Evolutionary conservation across 1,139 yeast genomes (phyloP).

Genomic region (Magnusiomyces paraingens): DNA sequence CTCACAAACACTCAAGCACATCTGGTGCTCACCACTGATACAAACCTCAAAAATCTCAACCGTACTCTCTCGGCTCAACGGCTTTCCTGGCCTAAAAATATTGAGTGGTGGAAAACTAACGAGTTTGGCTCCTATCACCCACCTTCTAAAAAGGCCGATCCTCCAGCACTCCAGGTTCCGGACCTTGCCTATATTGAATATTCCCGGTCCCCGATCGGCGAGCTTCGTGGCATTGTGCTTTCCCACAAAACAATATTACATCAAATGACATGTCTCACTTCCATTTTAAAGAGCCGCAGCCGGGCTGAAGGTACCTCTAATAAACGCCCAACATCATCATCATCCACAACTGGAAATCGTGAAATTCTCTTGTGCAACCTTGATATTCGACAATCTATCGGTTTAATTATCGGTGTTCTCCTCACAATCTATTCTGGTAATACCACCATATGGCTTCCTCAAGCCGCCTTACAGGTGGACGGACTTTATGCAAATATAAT

Average conservation of each 20-base stretch:
- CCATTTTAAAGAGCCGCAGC: constrained; percentile 42
- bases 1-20: constrained; percentile 71
- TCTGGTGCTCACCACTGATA: constrained; percentile 73
- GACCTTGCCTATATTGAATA: constrained; percentile 93
- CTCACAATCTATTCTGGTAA: constrained; percentile 85
- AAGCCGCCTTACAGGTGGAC: constrained; percentile 64
- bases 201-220: constrained; percentile 85
- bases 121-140: constrained; percentile 72
- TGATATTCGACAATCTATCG: constrained; percentile 84
- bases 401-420: constrained; percentile 73
- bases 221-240: constrained; percentile 86
- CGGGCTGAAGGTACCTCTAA: background rate
- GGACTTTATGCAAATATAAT: constrained; percentile 84
- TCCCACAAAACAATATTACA: constrained; percentile 83
- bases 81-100: constrained; percentile 50
- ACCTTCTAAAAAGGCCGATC: constrained; percentile 51
- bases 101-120: constrained; percentile 77
- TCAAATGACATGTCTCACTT: constrained; percentile 73
- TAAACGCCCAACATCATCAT: constrained; percentile 22
- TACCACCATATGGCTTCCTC: constrained; percentile 73
- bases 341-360: constrained; percentile 24
- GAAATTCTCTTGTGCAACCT: constrained; percentile 53
- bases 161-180: constrained; percentile 61
- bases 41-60: constrained; percentile 65
- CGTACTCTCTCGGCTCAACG: constrained; percentile 43